These are phyloP conservation scores for Coprinopsis cinerea DNA, from an alignment of 768 basidiomycete species.

Conservation along the genomic window DNA sequence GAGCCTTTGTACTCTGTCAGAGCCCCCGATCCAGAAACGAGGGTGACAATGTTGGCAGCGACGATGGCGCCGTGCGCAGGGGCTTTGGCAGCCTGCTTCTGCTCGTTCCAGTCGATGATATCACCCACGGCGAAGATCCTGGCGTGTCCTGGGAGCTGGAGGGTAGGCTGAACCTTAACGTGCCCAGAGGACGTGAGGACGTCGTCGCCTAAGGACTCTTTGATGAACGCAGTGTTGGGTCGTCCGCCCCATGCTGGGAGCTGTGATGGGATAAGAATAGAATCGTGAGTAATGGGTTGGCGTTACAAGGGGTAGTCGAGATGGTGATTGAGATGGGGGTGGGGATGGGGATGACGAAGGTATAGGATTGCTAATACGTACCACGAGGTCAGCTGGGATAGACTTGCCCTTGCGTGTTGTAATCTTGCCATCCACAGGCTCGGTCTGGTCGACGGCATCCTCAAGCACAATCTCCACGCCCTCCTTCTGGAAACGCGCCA, in stretches of 20 bases:
- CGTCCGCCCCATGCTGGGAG: slow-evolving; percentile 28
- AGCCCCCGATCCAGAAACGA: slow-evolving; percentile 9
- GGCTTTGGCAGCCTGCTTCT: slow-evolving; percentile 14
- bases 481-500: slow-evolving; percentile 29
- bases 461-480: slow-evolving; percentile 42
- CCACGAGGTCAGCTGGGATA: slow-evolving; percentile 47
- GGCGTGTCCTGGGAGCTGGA: slow-evolving; percentile 17
- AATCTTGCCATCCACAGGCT: slow-evolving; percentile 30
- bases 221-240: slow-evolving; percentile 42
- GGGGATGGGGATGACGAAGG: background rate
- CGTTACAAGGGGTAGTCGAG: too few relatives aligned
- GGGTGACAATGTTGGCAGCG: slow-evolving; percentile 15
- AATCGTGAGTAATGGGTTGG: too few relatives aligned
- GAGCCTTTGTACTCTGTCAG: slow-evolving; percentile 38
- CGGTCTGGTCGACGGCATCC: slow-evolving; percentile 44
- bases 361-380: slow-evolving; percentile 24
- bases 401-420: slow-evolving; percentile 41
- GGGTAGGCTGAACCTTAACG: slow-evolving; percentile 43
- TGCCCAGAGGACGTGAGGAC: slow-evolving; percentile 26
- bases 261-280: slow-evolving; percentile 17
- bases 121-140: slow-evolving; percentile 17
- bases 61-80: slow-evolving; percentile 13
- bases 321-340: too few relatives aligned
- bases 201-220: slow-evolving; percentile 27
- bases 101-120: slow-evolving; percentile 16